These are phyloP conservation scores for Teunomyces lycoperdinae DNA, from an alignment of 805 yeast genomes.

Conservation along the genomic window DNA sequence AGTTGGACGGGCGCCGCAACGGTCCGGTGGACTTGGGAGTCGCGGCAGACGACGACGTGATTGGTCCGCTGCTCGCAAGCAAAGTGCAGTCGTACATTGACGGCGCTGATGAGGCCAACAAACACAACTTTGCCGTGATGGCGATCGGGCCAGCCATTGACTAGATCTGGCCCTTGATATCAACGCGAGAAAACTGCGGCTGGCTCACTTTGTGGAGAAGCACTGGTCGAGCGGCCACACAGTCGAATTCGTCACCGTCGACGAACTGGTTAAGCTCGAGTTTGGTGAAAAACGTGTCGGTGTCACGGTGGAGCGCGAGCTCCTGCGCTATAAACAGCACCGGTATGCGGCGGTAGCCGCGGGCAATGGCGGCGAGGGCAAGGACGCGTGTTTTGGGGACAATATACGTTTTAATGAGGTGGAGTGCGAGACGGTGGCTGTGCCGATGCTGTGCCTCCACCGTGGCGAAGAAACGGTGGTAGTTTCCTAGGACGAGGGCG, in stretches of 20 bases:
- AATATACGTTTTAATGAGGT: constrained; percentile 40
- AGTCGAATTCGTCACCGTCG: constrained; percentile 26
- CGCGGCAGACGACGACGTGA: constrained; percentile 41
- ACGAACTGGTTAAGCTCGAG: constrained; percentile 35
- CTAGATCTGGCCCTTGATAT: constrained; percentile 84
- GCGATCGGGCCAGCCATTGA: constrained; percentile 66
- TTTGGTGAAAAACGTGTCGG: constrained; percentile 41
- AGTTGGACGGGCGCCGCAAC: constrained; percentile 82
- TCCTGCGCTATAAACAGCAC: constrained; percentile 35
- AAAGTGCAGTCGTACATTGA: constrained; percentile 69
- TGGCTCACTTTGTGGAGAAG: constrained; percentile 35
- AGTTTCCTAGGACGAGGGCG: constrained; percentile 41
- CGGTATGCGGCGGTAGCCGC: constrained; percentile 50
- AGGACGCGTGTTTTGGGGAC: constrained; percentile 56
- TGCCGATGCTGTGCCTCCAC: constrained; percentile 1
- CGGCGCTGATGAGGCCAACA: constrained; percentile 55
- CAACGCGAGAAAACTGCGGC: constrained; percentile 55
- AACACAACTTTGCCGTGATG: constrained; percentile 68
- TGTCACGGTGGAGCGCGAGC: constrained; percentile 36
- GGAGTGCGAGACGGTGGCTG: constrained; percentile 18
- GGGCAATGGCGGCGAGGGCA: constrained; percentile 54
- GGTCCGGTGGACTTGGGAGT: constrained; percentile 69
- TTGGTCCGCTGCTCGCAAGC: constrained; percentile 46
- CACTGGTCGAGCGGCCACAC: constrained; percentile 29
- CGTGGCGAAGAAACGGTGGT: constrained; percentile 48